These are phyloP conservation scores for Rhodocollybia butyracea DNA, from an alignment of 768 basidiomycete genomes.

Conservation along the genomic window DNA sequence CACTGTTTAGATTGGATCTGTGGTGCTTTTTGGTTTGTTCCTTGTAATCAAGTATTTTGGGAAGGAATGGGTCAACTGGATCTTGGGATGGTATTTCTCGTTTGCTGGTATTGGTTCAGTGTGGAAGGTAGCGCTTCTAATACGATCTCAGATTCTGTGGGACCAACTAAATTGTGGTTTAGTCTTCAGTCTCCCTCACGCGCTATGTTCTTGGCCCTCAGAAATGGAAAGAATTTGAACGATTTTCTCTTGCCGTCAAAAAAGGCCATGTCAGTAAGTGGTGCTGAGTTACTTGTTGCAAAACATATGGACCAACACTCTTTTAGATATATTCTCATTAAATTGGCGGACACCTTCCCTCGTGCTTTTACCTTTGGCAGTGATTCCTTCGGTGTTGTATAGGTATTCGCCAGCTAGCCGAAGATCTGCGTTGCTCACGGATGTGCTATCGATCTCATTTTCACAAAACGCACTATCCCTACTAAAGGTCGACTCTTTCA, in stretches of 20 bases:
- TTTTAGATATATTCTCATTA: constrained; percentile 25
- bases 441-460: constrained; percentile 75
- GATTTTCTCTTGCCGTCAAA: constrained; percentile 38
- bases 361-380: constrained; percentile 53
- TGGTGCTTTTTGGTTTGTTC: constrained; percentile 66
- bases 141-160: too few species aligned
- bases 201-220: constrained; percentile 45
- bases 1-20: constrained; percentile 59
- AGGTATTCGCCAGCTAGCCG: constrained; percentile 37
- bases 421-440: constrained; percentile 71
- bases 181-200: constrained; percentile 53
- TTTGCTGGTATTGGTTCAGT: constrained; percentile 62
- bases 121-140: constrained; percentile 74
- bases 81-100: constrained; percentile 75
- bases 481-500: constrained; percentile 85
- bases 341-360: constrained; percentile 59
- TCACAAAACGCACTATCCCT: constrained; percentile 76
- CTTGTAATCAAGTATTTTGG: constrained; percentile 71
- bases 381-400: constrained; percentile 66
- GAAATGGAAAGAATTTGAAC: constrained; percentile 58
- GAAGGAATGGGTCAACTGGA: constrained; percentile 77
- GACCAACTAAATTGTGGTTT: constrained; percentile 8
- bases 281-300: background rate
- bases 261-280: constrained; percentile 44
- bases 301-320: constrained; percentile 4